Evolutionary conservation across 1,284 basidiomycete genomes (phyloP), one percentile per base, ranked within the genome.

Genomic region (Puccinia hordei): DNA sequence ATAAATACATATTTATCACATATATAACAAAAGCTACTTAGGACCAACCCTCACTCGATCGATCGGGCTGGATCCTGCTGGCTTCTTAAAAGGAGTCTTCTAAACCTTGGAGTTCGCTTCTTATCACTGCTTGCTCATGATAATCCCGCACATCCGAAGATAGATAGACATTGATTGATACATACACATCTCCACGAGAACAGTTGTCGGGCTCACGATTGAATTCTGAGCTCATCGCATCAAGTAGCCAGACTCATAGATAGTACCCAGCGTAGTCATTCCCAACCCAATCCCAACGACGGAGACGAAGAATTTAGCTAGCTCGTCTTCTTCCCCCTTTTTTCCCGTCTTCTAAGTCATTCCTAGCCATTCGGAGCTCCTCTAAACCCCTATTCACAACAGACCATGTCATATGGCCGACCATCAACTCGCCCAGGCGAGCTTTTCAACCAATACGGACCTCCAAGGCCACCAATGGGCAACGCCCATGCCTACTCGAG

Each of bases 341-440:
- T 24, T n/a, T 55, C 17, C 19, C 22, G 4, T 51, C 22, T 51
- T 24, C 6, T 22, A 24, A 17, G 22, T 22, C 22, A 63, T 63
- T 22, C 33, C 59, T 15, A 17, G 59, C 33, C 59, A 63, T 38
- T 63, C 59, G 59, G 17, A 63, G 9, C 33, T 30, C 15, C 57
- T 15, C 12, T 12, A 6, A 41, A 63, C 38, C 3, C 33, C 19
- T 1, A n/a, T 19, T 3, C 13, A 38, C 44, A 41, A 44, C 33
- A 38, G 35, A 68, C 15, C 19, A 72, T 72, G 69, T 51, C 69
- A 2, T 55, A 72, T 33, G 69, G 24, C 49, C 69, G 69, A 27
- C 69, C 69, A 51, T 51, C 69, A 55, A 49, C 69, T 55, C 69
- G 69, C 49, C 69, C 69, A 53, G 69, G 69, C 33, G 69, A 72